A percentile compares a stretch with the other conserved stretches of the same genome.
Conservation (phyloP, 345 rosid genomes). For the Garcia nutans region DNA sequence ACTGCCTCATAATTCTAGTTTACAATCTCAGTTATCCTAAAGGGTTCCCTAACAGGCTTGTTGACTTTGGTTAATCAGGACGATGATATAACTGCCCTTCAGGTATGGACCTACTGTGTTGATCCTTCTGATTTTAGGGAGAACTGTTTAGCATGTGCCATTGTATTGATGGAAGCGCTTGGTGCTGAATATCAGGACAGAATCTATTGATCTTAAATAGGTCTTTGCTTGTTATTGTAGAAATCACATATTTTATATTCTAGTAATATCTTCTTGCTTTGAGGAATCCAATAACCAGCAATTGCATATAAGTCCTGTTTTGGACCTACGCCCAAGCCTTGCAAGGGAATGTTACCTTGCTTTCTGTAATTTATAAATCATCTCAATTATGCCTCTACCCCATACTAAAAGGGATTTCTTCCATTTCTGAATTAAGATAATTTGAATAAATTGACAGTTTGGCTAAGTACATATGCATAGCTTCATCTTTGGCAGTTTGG, state of each 20-base stretch:
- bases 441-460: too few species aligned
- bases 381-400: background rate
- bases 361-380: background rate
- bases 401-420: background rate
- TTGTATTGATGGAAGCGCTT: background rate
- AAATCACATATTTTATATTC: background rate
- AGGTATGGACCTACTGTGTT: slow-evolving; percentile 34
- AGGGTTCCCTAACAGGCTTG: slow-evolving; percentile 42
- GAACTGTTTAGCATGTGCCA: background rate
- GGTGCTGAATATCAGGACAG: background rate
- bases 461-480: too few species aligned
- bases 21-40: slow-evolving; percentile 3
- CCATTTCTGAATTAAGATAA: too few species aligned
- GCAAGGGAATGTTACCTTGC: background rate
- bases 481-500: too few species aligned
- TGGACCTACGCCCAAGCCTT: background rate
- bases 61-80: slow-evolving; percentile 85
- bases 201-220: too few species aligned
- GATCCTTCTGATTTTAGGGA: background rate
- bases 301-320: background rate
- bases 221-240: background rate
- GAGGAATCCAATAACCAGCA: background rate
- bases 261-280: background rate
- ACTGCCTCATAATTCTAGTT: background rate
- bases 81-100: slow-evolving; percentile 75